These are phyloP conservation scores for Pseudogymnoascus sp. DNA, from an alignment of 2,329 filamentous ascomycete genomes.

Conservation along the genomic window DNA sequence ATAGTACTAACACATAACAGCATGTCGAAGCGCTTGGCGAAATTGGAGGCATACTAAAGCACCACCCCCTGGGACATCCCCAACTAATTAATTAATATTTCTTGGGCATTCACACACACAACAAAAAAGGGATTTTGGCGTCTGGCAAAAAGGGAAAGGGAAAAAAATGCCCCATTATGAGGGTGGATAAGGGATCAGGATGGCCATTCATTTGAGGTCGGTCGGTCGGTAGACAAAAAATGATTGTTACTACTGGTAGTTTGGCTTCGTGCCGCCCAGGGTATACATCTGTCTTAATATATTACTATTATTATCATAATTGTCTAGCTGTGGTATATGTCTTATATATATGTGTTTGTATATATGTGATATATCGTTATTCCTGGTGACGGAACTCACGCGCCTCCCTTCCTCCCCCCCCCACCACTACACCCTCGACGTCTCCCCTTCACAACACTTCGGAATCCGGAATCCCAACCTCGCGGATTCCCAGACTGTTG, in stretches of 20 bases:
- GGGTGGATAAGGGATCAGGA: background rate
- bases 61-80: background rate
- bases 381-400: background rate
- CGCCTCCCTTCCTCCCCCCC: background rate
- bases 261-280: background rate
- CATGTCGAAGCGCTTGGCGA: constrained; percentile 57
- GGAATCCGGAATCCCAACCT: background rate
- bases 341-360: background rate
- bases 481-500: background rate
- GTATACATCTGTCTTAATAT: constrained; percentile 2
- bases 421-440: background rate
- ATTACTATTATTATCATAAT: background rate
- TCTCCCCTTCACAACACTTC: background rate
- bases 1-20: constrained; percentile 31
- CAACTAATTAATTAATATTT: background rate
- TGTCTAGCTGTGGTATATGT: background rate
- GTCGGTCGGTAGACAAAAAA: background rate
- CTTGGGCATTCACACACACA: background rate
- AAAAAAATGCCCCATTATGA: background rate
- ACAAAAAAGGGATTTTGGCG: background rate
- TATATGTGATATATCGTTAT: background rate
- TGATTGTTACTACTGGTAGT: background rate
- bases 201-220: background rate
- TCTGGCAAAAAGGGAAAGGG: background rate
- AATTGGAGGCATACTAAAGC: constrained; percentile 27